Conservation (phyloP, 2,329 filamentous ascomycete species). For the Pseudogymnoascus pannorum region DNA sequence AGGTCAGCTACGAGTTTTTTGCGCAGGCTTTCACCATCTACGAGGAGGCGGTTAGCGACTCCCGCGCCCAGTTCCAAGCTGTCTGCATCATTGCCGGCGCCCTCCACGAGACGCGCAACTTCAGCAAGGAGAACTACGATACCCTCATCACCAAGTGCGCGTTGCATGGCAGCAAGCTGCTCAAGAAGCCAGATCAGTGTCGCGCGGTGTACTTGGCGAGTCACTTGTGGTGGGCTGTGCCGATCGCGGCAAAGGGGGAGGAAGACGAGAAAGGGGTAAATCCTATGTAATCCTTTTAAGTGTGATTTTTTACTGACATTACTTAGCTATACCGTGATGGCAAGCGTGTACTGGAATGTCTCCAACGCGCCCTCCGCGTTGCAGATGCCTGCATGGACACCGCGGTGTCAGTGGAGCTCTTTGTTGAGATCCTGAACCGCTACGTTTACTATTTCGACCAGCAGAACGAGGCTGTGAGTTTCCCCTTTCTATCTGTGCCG, state of each 20-base stretch:
- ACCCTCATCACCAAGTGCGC: slow-evolving; percentile 97
- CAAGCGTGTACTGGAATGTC: slow-evolving; percentile 91
- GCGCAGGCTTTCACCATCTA: slow-evolving; percentile 98
- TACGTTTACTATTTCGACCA: slow-evolving; percentile 99
- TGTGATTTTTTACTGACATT: slow-evolving; percentile 18
- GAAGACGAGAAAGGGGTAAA: slow-evolving; percentile 73
- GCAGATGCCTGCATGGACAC: slow-evolving; percentile 99
- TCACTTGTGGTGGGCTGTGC: slow-evolving; percentile 96
- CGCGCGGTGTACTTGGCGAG: slow-evolving; percentile 93
- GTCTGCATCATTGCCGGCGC: slow-evolving; percentile 90
- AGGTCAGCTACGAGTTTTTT: slow-evolving; percentile 96
- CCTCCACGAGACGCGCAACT: slow-evolving; percentile 80
- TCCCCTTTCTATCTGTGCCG: neutral
- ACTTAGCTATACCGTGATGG: slow-evolving; percentile 86
- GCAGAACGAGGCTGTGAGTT: slow-evolving; percentile 81
- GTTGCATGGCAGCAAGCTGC: slow-evolving; percentile 88
- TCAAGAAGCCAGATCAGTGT: slow-evolving; percentile 98
- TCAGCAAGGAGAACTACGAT: slow-evolving; percentile 96
- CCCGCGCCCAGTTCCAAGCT: slow-evolving; percentile 93
- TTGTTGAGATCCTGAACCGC: slow-evolving; percentile 95
- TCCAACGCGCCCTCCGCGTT: slow-evolving; percentile 89
- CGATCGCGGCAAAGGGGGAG: slow-evolving; percentile 68
- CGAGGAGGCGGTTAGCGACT: slow-evolving; percentile 92
- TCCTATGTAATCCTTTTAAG: slow-evolving; percentile 19
- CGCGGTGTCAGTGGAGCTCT: slow-evolving; percentile 91